Conservation (phyloP, 2,329 filamentous ascomycete genomes). For the Stagonosporopsis rhizophila region DNA sequence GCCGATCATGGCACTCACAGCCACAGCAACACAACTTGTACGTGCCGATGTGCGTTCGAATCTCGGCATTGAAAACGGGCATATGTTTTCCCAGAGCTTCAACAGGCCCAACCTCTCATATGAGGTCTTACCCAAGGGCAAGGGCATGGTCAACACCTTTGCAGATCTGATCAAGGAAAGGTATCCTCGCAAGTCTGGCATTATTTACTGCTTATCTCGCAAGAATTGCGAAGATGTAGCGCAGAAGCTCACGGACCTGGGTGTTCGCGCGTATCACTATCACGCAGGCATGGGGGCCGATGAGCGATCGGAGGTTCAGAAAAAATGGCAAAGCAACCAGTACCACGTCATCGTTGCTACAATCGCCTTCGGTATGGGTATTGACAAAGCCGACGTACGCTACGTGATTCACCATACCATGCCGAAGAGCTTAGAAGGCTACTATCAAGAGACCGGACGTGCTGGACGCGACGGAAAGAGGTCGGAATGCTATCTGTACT, state of each 20-base stretch:
- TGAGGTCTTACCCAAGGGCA: conserved; percentile 77
- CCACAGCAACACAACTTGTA: conserved; percentile 92
- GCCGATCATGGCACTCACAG: conserved; percentile 92
- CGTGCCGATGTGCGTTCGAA: conserved; percentile 92
- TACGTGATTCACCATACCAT: conserved; percentile 94
- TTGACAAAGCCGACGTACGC: conserved; percentile 95
- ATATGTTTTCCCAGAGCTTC: conserved; percentile 90
- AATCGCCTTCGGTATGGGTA: conserved; percentile 99
- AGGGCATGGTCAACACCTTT: conserved; percentile 62
- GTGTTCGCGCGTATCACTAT: conserved; percentile 81
- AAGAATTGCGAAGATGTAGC: conserved; percentile 84
- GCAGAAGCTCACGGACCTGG: conserved; percentile 66
- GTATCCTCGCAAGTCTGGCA: conserved; percentile 78
- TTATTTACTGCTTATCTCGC: conserved; percentile 90
- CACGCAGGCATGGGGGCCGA: conserved; percentile 77
- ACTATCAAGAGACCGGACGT: conserved; percentile 97
- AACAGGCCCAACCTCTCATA: conserved; percentile 96
- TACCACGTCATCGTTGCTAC: conserved; percentile 94
- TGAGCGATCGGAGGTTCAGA: conserved; percentile 75
- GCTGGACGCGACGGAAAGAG: conserved; percentile 88
- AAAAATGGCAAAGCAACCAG: conserved; percentile 79
- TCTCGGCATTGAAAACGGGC: conserved; percentile 79
- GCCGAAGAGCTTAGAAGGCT: conserved; percentile 94
- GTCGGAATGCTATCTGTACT: conserved; percentile 91
- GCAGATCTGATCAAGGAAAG: conserved; percentile 72